Evolutionary conservation across 2,329 filamentous ascomycete species (phyloP), one percentile per base, ranked within the genome.

Genomic region (Penicillium sp.): DNA sequence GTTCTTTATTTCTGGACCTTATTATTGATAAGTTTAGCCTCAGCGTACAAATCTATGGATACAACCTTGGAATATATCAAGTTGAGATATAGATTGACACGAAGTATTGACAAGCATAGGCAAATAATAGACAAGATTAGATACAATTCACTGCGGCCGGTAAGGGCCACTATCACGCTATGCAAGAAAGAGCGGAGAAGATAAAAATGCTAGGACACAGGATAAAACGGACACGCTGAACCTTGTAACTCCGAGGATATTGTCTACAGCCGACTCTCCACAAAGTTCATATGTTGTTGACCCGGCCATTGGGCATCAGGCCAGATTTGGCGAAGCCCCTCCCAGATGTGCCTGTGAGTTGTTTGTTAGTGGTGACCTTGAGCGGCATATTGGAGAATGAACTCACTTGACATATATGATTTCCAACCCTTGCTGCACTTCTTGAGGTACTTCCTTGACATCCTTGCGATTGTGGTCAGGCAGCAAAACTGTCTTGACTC

Each of bases 381-480:
- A 57, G 7, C 1, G 31, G 27, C 16, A n/a, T 22, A 57, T 36
- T 10, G 14, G 4, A 22, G 32, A 24, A 31, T n/a, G 36, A 40
- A 77, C 87, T 77, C 86, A 92, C 89, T 85, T 86, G 60, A 99
- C 92, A 74, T 92, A 90, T 60, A 96, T 83, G 69, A 99, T 97
- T 70, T 93, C 85, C 57, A 99, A 74, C 0, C 91, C 92, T 66
- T 90, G 83, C 72, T 87, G 89, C 47, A 99, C 94, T 77, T 99
- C 94, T 59, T 88, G 82, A 0, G 94, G 94, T 52, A 97, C 80
- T 75, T 97, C 93, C 74, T 89, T 90, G 55, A 90, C 88, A 71
- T 99, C 94, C 77, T 97, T 97, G 60, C 87, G 84, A 72, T 99
- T 99, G 64, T 90, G 88, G 31, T 88, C 84, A 3, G 94, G 94